Percentiles rank a stretch among this genome's conserved stretches.
These are phyloP conservation scores for Penicillium janthinellum DNA, from an alignment of 2,329 filamentous ascomycete genomes.

Conservation along the genomic window DNA sequence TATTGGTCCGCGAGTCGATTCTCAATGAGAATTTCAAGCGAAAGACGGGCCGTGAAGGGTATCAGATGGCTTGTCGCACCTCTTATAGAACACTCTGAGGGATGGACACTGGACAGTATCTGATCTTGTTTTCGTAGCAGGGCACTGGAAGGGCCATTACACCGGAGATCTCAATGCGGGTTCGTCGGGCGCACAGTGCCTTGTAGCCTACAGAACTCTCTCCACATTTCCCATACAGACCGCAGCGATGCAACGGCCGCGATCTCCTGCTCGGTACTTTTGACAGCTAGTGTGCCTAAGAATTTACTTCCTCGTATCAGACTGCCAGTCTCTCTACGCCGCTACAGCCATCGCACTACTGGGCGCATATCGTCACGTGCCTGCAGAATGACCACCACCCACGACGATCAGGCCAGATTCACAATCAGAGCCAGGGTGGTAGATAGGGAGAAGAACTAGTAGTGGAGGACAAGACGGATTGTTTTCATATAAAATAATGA, in stretches of 20 bases:
- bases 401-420: background rate
- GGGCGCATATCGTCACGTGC: conserved; percentile 4
- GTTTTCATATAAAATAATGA: conserved; percentile 7
- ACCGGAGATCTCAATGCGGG: conserved; percentile 4
- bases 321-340: background rate
- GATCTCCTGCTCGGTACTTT: background rate
- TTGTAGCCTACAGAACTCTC: background rate
- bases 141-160: background rate
- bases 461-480: background rate
- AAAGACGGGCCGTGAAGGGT: background rate
- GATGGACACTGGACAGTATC: background rate
- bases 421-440: background rate
- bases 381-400: background rate
- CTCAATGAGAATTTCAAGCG: background rate
- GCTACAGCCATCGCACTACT: background rate
- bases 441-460: background rate
- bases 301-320: background rate
- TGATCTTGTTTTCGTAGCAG: background rate
- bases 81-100: background rate
- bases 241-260: background rate
- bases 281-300: background rate
- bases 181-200: background rate
- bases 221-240: background rate
- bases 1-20: background rate
- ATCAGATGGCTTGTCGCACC: background rate